These are phyloP conservation scores for Zostera marina DNA, from an alignment of 116 monocot species.

Conservation along the genomic window DNA sequence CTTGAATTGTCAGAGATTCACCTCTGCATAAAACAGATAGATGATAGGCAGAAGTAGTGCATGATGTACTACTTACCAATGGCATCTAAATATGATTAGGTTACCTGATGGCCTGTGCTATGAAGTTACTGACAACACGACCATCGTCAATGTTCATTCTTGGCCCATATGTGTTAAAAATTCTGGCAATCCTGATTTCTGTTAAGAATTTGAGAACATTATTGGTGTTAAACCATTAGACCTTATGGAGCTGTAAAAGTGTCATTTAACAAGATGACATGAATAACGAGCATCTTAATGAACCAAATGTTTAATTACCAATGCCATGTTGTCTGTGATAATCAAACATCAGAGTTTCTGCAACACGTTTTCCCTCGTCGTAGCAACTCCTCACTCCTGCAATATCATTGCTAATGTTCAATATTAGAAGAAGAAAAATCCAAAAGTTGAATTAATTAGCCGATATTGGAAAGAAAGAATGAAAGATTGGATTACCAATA, in stretches of 20 bases:
- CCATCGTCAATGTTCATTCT: constrained; percentile 99
- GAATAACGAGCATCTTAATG: no score
- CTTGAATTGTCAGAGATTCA: constrained; percentile 76
- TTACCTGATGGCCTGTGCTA: constrained; percentile 81
- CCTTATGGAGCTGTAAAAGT: background rate
- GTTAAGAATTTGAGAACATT: background rate
- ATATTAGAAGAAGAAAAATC: background rate
- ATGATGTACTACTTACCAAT: no score
- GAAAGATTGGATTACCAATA: constrained; percentile 18
- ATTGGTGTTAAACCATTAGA: background rate
- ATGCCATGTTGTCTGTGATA: constrained; percentile 96
- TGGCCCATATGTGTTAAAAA: constrained; percentile 95
- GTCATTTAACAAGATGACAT: no score
- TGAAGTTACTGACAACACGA: constrained; percentile 95
- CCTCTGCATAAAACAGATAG: constrained; percentile 24
- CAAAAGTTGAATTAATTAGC: background rate
- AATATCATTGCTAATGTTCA: background rate
- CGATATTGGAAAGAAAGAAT: background rate
- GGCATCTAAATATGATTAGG: no score
- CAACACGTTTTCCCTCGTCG: constrained; percentile 96
- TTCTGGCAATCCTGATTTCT: constrained; percentile 96
- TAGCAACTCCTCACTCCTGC: constrained; percentile 95
- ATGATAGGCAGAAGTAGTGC: no score
- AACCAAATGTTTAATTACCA: constrained; percentile 14
- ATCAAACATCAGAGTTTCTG: constrained; percentile 92